Base-by-base conservation (phyloP, 2,329 filamentous ascomycete genomes). In the Westerdykella sp. region DNA sequence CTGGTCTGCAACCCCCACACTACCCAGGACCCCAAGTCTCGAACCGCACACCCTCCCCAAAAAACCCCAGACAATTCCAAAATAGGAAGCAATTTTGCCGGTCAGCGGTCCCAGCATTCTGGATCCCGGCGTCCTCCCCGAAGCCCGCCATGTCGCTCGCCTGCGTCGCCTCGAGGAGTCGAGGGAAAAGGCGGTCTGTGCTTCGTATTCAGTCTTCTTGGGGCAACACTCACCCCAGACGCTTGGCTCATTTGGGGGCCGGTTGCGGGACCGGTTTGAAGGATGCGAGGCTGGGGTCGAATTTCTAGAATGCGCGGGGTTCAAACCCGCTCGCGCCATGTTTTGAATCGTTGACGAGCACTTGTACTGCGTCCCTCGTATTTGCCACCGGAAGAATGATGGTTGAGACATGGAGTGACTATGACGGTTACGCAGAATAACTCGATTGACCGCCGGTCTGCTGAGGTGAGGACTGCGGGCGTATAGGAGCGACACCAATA, bases 371-470 rank as follows among this genome's bases (percentile, higher is more conserved):
- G 18, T 1, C 15, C 18, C 42, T 46, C 45, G 51, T 41, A 47
- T 50, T 53, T 45, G 43, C 50, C 53, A 50, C 50, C 50, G 50
- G 53, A 48, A 49, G 35, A 54, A 54, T 52, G 39, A 23, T 15
- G 37, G 28, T 37, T 31, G 14, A 31, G 28, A 28, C 4, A 40
- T 21, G 41, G 22, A 48, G 44, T 45, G 47, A 44, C 40, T 30
- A 21, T 34, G 23, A 25, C n/a, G n/a, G n/a, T 42, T 39, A 22
- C 30, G 37, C 41, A 47, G 34, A 34, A 4, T 18, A 34, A 16
- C 45, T 47, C 51, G 37, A 47, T 49, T 50, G 47, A 28, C 18
- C 40, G 15, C 34, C 34, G 44, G 37, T 41, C 28, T 39, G 45
- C 48, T 51, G 42, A 51, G 32, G 52, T 51, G 48, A 53, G 50